Evolutionary conservation across 768 basidiomycete species (phyloP), one percentile per base, ranked within the genome.

Genomic region (Hygrophorus russula): DNA sequence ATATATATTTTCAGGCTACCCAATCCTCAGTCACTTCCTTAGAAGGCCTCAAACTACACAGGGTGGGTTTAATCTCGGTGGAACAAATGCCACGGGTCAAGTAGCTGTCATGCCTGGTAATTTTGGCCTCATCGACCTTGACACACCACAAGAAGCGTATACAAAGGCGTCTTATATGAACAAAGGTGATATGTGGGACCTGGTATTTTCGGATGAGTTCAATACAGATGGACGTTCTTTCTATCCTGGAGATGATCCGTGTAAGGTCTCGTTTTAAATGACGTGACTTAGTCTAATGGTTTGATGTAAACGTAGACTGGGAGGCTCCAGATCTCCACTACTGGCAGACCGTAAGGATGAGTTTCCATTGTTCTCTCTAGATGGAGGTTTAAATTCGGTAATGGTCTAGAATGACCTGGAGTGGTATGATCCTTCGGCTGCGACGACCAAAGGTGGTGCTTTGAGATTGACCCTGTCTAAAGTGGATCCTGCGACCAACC

Each of bases 201-300:
- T 84, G 42, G 76, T 87, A 13, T 91, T 87, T 59, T 80, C 77
- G 1, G 87, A 91, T 56, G 88, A 90, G 64, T 91, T 91, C 58
- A 76, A 89, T 46, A 57, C 56, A 17, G 82, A 83, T 2, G 86
- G 84, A 0, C 65, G 83, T 9, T 67, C 75, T 5, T 85, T 85
- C 56, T 80, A 77, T 59, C 70, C 78, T 2, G 85, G 77, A 2
- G 77, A 79, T 46, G 79, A 79, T 56, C 78, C 79, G 2, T 80
- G 73, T 24, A 24, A 3, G 24, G 24, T 24, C 24, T 3, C 24
- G 24, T 24, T 24, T 24, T 3, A 24, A 24, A 7, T 24, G 24
- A 24, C 24, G 24, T 7, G 4, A 24, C 24, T 24, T n/a, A n/a
- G n/a, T n/a, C 24, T 24, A 24, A 24, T 24, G 7, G 3, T 7